A percentile compares a stretch with the other conserved stretches of the same genome.
Conservation (phyloP, 2,329 filamentous ascomycete species). For the Aspergillus sojae region DNA sequence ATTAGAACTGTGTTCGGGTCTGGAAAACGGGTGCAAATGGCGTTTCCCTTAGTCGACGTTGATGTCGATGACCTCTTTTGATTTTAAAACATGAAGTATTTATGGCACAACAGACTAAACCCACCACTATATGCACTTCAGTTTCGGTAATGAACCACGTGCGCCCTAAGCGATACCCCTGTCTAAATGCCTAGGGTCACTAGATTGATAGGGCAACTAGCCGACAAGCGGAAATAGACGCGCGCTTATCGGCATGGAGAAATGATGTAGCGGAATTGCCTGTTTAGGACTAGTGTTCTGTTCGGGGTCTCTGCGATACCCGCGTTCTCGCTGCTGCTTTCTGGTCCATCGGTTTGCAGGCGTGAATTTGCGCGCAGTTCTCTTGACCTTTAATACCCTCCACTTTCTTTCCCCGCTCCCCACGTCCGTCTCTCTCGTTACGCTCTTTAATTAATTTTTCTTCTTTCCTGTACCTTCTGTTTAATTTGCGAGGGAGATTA, state of each 20-base stretch:
- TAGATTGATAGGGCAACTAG: conserved; percentile 12
- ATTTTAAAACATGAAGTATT: conserved; percentile 36
- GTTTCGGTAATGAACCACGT: conserved; percentile 3
- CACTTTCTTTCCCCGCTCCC: conserved; percentile 20
- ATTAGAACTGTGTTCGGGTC: conserved; percentile 48
- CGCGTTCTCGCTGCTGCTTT: conserved; percentile 35
- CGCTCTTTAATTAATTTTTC: conserved; percentile 19
- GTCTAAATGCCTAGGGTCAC: conserved; percentile 1
- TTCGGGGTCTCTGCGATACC: conserved; percentile 45
- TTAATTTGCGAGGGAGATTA: conserved; percentile 22
- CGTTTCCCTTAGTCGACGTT: conserved; percentile 40
- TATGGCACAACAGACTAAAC: conserved; percentile 30
- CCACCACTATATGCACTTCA: neutral
- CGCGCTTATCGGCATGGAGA: conserved; percentile 29
- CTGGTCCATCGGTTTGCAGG: conserved; percentile 31
- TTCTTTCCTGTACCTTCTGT: conserved; percentile 7
- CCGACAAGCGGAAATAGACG: conserved; percentile 13
- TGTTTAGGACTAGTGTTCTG: conserved; percentile 34
- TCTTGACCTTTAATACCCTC: conserved; percentile 21
- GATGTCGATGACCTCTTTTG: conserved; percentile 33
- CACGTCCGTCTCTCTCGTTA: conserved; percentile 16
- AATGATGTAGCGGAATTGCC: conserved; percentile 33
- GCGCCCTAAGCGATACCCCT: conserved; percentile 11
- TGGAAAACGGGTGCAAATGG: conserved; percentile 48
- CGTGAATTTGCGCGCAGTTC: conserved; percentile 34